A percentile compares a stretch with the other conserved stretches of the same genome.
These are phyloP conservation scores for Hypomontagnella submonticulosa DNA, from an alignment of 495 filamentous ascomycete genomes.

Conservation along the genomic window DNA sequence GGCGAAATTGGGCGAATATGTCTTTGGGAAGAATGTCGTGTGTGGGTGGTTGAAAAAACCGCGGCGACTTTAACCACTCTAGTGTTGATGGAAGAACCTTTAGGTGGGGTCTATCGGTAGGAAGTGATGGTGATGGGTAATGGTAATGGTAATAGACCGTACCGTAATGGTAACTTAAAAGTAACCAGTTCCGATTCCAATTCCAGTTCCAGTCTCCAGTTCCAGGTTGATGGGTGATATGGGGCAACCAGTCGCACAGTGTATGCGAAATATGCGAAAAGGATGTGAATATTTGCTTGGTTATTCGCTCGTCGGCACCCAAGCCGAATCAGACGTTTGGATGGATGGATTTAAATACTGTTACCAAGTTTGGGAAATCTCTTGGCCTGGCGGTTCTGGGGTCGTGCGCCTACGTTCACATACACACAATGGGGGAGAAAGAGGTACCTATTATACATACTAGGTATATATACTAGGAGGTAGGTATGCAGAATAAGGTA, in stretches of 20 bases:
- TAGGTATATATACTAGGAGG: conserved; percentile 3
- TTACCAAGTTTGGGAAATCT: too few relatives aligned
- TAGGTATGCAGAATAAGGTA: conserved; percentile 4
- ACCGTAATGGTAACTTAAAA: conserved; percentile 25
- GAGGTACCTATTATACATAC: conserved; percentile 11
- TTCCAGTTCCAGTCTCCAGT: too few relatives aligned
- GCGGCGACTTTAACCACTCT: conserved; percentile 50
- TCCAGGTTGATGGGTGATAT: conserved; percentile 23
- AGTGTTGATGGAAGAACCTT: conserved; percentile 45
- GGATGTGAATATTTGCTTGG: conserved; percentile 22
- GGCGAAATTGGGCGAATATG: conserved; percentile 33
- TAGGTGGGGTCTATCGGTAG: conserved; percentile 50
- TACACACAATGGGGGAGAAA: background rate
- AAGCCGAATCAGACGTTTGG: conserved; percentile 36
- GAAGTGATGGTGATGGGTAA: conserved; percentile 38
- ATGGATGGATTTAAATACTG: background rate
- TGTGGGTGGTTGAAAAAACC: conserved; percentile 45
- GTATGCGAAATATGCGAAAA: conserved; percentile 19
- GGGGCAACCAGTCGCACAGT: conserved; percentile 39
- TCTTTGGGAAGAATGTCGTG: conserved; percentile 43
- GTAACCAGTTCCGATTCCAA: too few relatives aligned
- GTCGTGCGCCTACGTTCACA: background rate
- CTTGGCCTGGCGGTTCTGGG: conserved; percentile 8
- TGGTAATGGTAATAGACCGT: background rate
- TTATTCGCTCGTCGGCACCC: conserved; percentile 34